Evolutionary conservation across 1,284 basidiomycete genomes (phyloP).

Genomic region (Dichomitus squalens): DNA sequence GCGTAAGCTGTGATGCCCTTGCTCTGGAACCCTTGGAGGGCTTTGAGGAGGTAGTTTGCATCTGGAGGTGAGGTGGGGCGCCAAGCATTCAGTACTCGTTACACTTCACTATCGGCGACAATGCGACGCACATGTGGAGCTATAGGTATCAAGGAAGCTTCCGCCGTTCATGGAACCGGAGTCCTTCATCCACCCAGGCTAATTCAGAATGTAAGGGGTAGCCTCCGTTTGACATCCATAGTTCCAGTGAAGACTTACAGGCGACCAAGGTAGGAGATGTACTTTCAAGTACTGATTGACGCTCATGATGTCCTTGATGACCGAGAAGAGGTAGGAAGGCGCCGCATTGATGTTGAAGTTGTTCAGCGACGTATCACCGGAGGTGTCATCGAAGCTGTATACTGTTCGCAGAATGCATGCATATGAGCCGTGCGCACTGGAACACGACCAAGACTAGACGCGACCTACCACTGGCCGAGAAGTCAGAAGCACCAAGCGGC

Average conservation of each 20-base stretch:
- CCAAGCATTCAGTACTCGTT: neutral
- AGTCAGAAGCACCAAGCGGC: slow-evolving; percentile 55
- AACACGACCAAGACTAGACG: neutral
- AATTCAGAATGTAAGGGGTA: neutral
- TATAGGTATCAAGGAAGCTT: slow-evolving; percentile 40
- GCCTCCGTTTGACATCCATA: neutral
- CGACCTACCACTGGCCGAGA: slow-evolving; percentile 33
- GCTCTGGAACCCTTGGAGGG: slow-evolving; percentile 44
- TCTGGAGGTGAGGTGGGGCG: slow-evolving; percentile 31
- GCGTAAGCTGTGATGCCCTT: slow-evolving; percentile 46
- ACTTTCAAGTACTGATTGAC: slow-evolving; percentile 45
- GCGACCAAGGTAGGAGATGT: slow-evolving; percentile 53
- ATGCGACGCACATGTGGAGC: slow-evolving; percentile 37
- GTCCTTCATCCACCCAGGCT: slow-evolving; percentile 59
- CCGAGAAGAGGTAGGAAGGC: slow-evolving; percentile 48
- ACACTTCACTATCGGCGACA: neutral
- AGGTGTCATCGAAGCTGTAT: slow-evolving; percentile 50
- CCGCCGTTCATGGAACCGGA: slow-evolving; percentile 48
- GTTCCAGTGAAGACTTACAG: slow-evolving; percentile 35
- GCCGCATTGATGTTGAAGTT: slow-evolving; percentile 47
- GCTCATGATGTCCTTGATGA: slow-evolving; percentile 47
- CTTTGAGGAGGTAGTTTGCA: slow-evolving; percentile 47
- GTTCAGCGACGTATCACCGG: slow-evolving; percentile 43
- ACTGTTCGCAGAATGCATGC: slow-evolving; percentile 30
- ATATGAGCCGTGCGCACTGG: slow-evolving; percentile 2